A percentile compares a stretch with the other conserved stretches of the same genome.
Evolutionary conservation across 805 yeast genomes (phyloP).

Genomic region (Candida berthetii): DNA sequence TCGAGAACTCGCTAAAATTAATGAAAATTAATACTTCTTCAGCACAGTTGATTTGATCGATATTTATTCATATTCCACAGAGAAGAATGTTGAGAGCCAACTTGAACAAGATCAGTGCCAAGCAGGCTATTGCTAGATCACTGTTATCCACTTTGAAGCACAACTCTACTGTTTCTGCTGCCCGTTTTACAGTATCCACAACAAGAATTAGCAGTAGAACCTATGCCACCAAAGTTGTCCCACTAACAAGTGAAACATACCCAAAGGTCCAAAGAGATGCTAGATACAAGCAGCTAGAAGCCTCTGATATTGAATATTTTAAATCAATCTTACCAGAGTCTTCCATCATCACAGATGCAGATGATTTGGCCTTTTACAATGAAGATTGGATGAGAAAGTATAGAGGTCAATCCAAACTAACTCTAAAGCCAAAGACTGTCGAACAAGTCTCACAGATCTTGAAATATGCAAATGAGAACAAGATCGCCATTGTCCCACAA

Average conservation of each 20-base stretch:
- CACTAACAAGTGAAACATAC: conserved; percentile 66
- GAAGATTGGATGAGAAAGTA: conserved; percentile 95
- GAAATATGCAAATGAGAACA: conserved; percentile 71
- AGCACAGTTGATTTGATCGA: no score
- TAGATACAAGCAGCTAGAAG: conserved; percentile 43
- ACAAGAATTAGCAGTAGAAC: not conserved
- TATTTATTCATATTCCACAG: no score
- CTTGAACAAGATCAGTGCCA: no score
- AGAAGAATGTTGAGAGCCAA: no score
- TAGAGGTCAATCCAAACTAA: conserved; percentile 77
- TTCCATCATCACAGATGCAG: conserved; percentile 44
- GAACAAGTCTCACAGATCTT: conserved; percentile 73
- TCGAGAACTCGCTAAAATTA: no score
- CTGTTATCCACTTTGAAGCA: no score
- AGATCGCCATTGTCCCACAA: conserved; percentile 87
- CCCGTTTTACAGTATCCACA: no score
- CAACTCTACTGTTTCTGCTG: no score
- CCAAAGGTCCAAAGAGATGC: conserved; percentile 47
- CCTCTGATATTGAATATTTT: conserved; percentile 57
- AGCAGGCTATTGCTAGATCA: no score
- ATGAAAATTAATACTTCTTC: no score
- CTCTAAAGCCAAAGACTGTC: conserved; percentile 76
- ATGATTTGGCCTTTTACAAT: conserved; percentile 66
- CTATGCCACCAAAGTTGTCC: conserved; percentile 19
- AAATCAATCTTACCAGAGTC: conserved; percentile 46